phyloP scores from a whole-genome alignment of 2,329 filamentous ascomycete species.

The Myriosclerotinia scirpicola region DNA sequence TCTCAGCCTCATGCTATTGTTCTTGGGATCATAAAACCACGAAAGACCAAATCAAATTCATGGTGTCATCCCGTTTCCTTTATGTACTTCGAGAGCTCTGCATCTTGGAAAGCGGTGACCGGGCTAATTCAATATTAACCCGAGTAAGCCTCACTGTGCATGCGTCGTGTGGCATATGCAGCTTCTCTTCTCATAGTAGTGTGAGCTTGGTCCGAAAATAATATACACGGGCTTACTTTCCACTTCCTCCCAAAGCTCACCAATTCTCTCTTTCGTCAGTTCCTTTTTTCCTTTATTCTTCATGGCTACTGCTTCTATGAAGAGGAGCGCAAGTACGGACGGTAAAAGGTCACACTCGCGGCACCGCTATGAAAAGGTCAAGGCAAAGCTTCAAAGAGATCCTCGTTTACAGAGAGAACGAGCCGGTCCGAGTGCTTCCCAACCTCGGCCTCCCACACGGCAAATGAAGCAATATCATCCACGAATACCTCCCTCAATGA shows the following conservation, averaged over 20 bases:
- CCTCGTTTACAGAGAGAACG: slow-evolving; percentile 10
- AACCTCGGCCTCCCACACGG: slow-evolving; percentile 9
- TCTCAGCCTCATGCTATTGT: slow-evolving; percentile 21
- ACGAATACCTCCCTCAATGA: background rate
- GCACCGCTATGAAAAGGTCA: slow-evolving; percentile 19
- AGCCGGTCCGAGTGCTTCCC: background rate
- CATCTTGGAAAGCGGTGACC: slow-evolving; percentile 22
- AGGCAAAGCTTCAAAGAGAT: slow-evolving; percentile 12
- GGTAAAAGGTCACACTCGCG: slow-evolving; percentile 20
- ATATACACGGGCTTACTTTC: slow-evolving; percentile 24
- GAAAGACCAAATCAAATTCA: slow-evolving; percentile 1
- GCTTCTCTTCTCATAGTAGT: slow-evolving; percentile 21
- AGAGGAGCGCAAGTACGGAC: slow-evolving; percentile 20
- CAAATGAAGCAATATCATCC: slow-evolving; percentile 14
- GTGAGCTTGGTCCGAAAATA: slow-evolving; percentile 18
- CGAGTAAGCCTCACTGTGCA: slow-evolving; percentile 25
- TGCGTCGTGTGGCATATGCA: slow-evolving; percentile 22
- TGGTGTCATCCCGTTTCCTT: slow-evolving; percentile 7
- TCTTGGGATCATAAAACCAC: slow-evolving; percentile 8
- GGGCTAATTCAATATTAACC: slow-evolving; percentile 25
- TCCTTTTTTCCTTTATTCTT: slow-evolving; percentile 14
- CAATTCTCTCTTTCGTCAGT: slow-evolving; percentile 14
- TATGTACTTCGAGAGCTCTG: slow-evolving; percentile 18
- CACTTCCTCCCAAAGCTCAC: slow-evolving; percentile 18
- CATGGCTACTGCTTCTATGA: slow-evolving; percentile 21